Base-by-base conservation (phyloP, 2,329 filamentous ascomycete genomes). In the Teratosphaeria destructans region DNA sequence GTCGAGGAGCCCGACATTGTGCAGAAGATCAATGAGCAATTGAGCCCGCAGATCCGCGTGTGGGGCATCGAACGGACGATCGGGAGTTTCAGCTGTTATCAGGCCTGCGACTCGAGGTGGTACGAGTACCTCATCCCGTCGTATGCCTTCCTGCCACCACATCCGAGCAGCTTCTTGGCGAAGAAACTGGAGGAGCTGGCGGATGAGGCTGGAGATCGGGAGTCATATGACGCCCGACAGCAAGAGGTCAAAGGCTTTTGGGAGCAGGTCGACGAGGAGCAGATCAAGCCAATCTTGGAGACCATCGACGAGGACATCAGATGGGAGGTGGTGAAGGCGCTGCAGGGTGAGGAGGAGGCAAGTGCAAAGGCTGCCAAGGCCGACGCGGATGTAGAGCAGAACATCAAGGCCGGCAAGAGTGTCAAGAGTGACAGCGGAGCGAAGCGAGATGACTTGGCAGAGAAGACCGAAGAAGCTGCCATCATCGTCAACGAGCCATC, bases 51-150 rank as follows among this genome's bases (percentile, higher is more conserved):
- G 77, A 99, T 99, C 64, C 85, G 94, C 57, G 83, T 99, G 2
- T 99, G 94, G 94, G 94, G 90, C 3, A 90, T 96, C 62, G 85
- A 95, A 74, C 81, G 90, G 57, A 95, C 93, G 0, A 93, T 87
- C 71, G 93, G 92, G 65, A 85, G 85, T 66, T 99, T 97, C 79
- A 96, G 89, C 74, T 93, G 89, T 75, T 99, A 99, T 75, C 88
- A 95, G 71, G 83, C 89, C 59, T 96, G 93, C 75, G 94, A 99
- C 75, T 96, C 91, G 29, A 82, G 94, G 66, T 95, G 92, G 81
- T 99, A 99, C 76, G 94, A 99, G 77, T 99, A 99, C 72, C 79
- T 99, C 57, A 89, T 99, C 73, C 94, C 94, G 2, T 94, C 89
- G 52, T 91, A 97, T 75, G 90, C 89, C 59, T 89, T 99, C 66